These are phyloP conservation scores for Incumbomyces delicatus DNA, from an alignment of 2,329 filamentous ascomycete genomes.

Conservation along the genomic window DNA sequence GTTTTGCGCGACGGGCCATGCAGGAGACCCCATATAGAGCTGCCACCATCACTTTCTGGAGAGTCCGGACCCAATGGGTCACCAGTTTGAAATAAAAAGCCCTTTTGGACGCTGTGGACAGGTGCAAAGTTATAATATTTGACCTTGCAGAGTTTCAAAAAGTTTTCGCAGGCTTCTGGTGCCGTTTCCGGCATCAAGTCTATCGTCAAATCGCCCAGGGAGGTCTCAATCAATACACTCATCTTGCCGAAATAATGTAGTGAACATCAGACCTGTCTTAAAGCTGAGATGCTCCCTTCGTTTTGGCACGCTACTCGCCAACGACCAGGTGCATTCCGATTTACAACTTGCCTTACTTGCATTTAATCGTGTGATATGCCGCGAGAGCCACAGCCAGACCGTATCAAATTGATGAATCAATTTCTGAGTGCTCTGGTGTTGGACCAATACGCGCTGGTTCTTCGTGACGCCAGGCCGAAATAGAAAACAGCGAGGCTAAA, in stretches of 20 bases:
- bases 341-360: too few species aligned
- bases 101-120: slow-evolving; percentile 81
- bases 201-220: slow-evolving; percentile 85
- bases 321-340: too few species aligned
- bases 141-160: slow-evolving; percentile 95
- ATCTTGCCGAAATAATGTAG: slow-evolving; percentile 38
- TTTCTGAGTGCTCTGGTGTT: too few species aligned
- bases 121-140: slow-evolving; percentile 99
- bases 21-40: slow-evolving; percentile 81
- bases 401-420: too few species aligned
- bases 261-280: too few species aligned
- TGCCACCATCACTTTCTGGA: slow-evolving; percentile 78
- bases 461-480: too few species aligned
- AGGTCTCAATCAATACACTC: slow-evolving; percentile 92
- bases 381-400: too few species aligned
- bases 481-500: too few species aligned
- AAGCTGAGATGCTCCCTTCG: too few species aligned
- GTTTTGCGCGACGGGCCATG: slow-evolving; percentile 61
- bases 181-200: slow-evolving; percentile 83
- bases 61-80: slow-evolving; percentile 85
- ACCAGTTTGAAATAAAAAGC: slow-evolving; percentile 93
- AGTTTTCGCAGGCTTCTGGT: slow-evolving; percentile 91
- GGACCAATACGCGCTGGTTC: too few species aligned
- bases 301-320: too few species aligned
- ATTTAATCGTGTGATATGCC: too few species aligned